Base-by-base conservation (phyloP, 2,329 filamentous ascomycete genomes). In the Fusarium dlaminii region DNA sequence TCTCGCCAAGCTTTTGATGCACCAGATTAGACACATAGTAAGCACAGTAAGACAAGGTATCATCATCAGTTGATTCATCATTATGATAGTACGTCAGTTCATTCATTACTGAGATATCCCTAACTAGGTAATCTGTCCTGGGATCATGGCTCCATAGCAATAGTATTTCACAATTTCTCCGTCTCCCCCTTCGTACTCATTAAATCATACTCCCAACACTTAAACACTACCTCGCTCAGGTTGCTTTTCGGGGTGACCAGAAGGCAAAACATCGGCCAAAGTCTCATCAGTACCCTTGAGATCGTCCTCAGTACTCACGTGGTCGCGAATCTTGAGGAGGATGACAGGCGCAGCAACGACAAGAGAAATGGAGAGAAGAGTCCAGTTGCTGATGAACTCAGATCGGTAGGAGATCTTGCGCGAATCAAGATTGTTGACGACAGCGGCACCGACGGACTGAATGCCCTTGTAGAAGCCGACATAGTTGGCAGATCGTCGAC, bases 401-500 rank as follows among this genome's bases (percentile, higher is more conserved):
- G 87, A 88, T 85, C 92, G 90, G 83, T 89, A 97, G 0, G 91
- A 84, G 37, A 79, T 75, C 65, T 81, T 80, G 27, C 78, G 78
- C 24, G 76, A 78, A 59, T 84, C 83, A 27, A 84, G 76, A 10
- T 79, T 77, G 56, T 79, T 82, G 55, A 79, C 78, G 8, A 84
- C 89, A 30, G 92, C 93, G 3, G 90, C 88, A 76, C 93, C 93
- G 10, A 91, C 92, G 22, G 92, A 94, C 81, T 95, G 93, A 56
- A 95, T 92, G 22, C 92, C 92, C 83, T 95, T 95, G 86, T 95
- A 95, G 84, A 94, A 95, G 93, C 94, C 95, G 46, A 94, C 93
- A 79, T 96, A 93, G 86, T 98, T 98, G 84, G 96, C 95, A 34
- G 96, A 90, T 82, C 95, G 96, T 82, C 95, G 94, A 69, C 93